Base-by-base conservation (phyloP, 345 rosid species). In the Microcos paniculata region DNA sequence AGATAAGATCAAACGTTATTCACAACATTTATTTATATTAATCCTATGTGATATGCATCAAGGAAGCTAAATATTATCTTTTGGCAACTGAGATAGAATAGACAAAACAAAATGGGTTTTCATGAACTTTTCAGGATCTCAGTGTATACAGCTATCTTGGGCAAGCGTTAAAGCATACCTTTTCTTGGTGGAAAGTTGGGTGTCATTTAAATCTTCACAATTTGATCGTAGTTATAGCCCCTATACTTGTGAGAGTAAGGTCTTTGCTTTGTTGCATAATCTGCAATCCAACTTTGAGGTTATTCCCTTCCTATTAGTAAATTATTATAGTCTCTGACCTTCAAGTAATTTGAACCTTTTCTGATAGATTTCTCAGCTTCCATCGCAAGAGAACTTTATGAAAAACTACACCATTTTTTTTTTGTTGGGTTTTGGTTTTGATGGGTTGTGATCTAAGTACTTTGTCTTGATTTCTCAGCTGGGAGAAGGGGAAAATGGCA, bases 401-500 rank as follows among this genome's bases (percentile, higher is more conserved):
- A 4, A 33, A 59, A 48, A 35, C 21, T 74, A 71, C 24, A 58
- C 62, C 13, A 56, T 26, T 80, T 48, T 68, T n/a, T n/a, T n/a
- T n/a, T n/a, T n/a, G n/a, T n/a, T n/a, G n/a, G n/a, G n/a, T n/a
- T n/a, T 15, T 33, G 33, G 71, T 57, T 61, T 53, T 16, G 18
- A 42, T 11, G 0, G 18, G 8, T 75, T 40, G 12, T 8, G 28
- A 56, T 48, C 51, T 30, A 74, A 73, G 52, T 76, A 78, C 58
- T 71, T 65, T 80, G 40, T 76, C 78, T 49, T 72, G 77, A 38
- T 56, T 9, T 48, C 23, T 74, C 67, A 83, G 88, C 68, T 69
- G 75, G 83, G 81, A 73, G 74, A 71, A 76, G 81, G 84, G 59
- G 80, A 82, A 82, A 81, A 95, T 95, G 99, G 93, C 98, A 4